Conservation (phyloP, 2,329 filamentous ascomycete genomes). For the Teratosphaeria epicoccoides region DNA sequence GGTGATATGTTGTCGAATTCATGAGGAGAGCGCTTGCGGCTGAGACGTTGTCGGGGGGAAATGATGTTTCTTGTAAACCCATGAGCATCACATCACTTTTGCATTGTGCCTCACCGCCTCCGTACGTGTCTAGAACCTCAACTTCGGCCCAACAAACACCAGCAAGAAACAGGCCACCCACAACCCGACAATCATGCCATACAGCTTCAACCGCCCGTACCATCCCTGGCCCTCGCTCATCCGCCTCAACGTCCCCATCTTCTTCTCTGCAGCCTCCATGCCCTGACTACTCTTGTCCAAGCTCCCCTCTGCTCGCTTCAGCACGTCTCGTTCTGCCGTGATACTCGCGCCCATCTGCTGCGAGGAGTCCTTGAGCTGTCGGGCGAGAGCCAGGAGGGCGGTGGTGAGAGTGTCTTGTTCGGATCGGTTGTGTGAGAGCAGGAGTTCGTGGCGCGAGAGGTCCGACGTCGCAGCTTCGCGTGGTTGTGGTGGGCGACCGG, state of each 20-base stretch:
- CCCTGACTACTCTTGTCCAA: conserved; percentile 66
- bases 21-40: too few species aligned
- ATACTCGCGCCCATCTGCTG: conserved; percentile 60
- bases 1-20: too few species aligned
- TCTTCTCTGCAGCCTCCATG: conserved; percentile 63
- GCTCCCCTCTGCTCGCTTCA: conserved; percentile 60
- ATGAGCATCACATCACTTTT: too few species aligned
- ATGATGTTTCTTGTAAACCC: too few species aligned
- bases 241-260: conserved; percentile 64
- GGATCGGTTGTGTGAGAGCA: conserved; percentile 63
- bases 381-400: conserved; percentile 71
- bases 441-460: conserved; percentile 45
- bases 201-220: conserved; percentile 68
- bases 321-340: conserved; percentile 61
- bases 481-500: conserved; percentile 14
- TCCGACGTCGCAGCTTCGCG: conserved; percentile 2
- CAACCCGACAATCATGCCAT: conserved; percentile 70
- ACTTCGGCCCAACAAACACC: conserved; percentile 78
- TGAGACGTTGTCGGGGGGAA: too few species aligned
- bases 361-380: conserved; percentile 64
- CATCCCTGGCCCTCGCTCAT: conserved; percentile 86
- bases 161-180: conserved; percentile 69
- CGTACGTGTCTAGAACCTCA: conserved; percentile 60
- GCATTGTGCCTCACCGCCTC: too few species aligned
- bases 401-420: conserved; percentile 77